Evolutionary conservation across 768 basidiomycete species (phyloP).

Genomic region (Calocybe gangraenosa): DNA sequence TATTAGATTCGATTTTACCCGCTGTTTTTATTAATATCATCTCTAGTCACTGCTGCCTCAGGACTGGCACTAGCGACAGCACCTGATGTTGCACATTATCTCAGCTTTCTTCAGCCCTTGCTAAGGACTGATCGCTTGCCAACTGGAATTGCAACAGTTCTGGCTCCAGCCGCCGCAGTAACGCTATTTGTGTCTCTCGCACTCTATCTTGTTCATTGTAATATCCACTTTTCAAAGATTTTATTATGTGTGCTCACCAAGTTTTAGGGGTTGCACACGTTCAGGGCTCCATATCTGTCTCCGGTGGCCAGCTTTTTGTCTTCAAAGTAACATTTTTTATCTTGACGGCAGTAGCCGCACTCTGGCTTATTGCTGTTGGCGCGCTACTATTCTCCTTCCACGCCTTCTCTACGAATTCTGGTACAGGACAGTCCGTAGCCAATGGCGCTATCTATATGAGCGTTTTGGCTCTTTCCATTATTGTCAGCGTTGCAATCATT

Average conservation of each 20-base stretch:
- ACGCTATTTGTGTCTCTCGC: slow-evolving; percentile 56
- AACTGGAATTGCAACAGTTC: slow-evolving; percentile 60
- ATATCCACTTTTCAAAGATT: slow-evolving; percentile 21
- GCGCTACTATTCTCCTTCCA: slow-evolving; percentile 66
- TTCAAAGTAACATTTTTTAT: slow-evolving; percentile 65
- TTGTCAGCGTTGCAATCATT: slow-evolving; percentile 64
- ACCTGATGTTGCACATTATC: slow-evolving; percentile 68
- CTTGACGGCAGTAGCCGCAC: slow-evolving; percentile 45
- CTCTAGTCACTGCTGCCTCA: slow-evolving; percentile 62
- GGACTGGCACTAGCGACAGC: slow-evolving; percentile 66
- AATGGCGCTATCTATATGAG: slow-evolving; percentile 73
- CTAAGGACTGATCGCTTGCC: slow-evolving; percentile 44
- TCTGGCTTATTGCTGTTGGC: slow-evolving; percentile 65
- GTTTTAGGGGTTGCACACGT: slow-evolving; percentile 47
- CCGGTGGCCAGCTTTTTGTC: slow-evolving; percentile 52
- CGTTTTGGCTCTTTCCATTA: slow-evolving; percentile 50
- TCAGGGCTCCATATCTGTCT: slow-evolving; percentile 58
- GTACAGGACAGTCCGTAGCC: slow-evolving; percentile 45
- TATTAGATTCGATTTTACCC: background rate
- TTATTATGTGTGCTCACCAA: slow-evolving; percentile 7
- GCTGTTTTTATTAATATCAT: slow-evolving; percentile 6
- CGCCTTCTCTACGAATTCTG: slow-evolving; percentile 42
- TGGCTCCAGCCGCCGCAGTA: slow-evolving; percentile 63
- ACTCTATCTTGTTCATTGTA: slow-evolving; percentile 51
- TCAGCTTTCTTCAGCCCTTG: slow-evolving; percentile 59